These are phyloP conservation scores for Podaxis pistillaris DNA, from an alignment of 768 basidiomycete genomes.

Conservation along the genomic window DNA sequence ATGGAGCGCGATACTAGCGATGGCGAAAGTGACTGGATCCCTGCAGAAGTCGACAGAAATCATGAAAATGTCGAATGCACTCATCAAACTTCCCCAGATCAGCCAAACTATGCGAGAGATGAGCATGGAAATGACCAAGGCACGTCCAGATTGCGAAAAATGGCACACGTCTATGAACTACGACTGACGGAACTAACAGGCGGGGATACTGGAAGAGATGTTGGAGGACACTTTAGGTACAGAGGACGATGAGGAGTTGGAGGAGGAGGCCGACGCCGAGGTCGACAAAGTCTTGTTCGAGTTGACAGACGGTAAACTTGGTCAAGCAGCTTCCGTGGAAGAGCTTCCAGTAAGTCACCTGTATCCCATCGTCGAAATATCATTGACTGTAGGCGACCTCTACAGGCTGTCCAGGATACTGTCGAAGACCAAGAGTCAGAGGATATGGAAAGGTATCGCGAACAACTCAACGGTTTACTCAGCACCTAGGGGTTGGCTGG, in stretches of 20 bases:
- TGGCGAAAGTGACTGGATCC: conserved; percentile 96
- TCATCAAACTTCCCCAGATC: conserved; percentile 91
- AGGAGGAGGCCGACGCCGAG: conserved; percentile 96
- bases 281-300: conserved; percentile 96
- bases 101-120: conserved; percentile 93
- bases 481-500: conserved; percentile 40
- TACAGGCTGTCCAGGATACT: conserved; percentile 57
- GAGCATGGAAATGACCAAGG: conserved; percentile 99
- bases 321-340: conserved; percentile 72
- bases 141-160: conserved; percentile 25
- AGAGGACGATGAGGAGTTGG: conserved; percentile 92
- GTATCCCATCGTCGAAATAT: conserved; percentile 11
- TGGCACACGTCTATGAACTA: background rate
- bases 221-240: conserved; percentile 88
- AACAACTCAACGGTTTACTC: conserved; percentile 84
- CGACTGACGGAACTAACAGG: conserved; percentile 45
- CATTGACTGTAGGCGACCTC: conserved; percentile 3
- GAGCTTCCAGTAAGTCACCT: conserved; percentile 68
- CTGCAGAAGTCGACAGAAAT: conserved; percentile 98
- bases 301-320: conserved; percentile 94
- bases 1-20: conserved; percentile 49
- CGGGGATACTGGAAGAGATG: conserved; percentile 98
- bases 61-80: conserved; percentile 95
- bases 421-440: conserved; percentile 82
- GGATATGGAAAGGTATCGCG: conserved; percentile 88